Evolutionary conservation across 306 rosid genomes (phyloP).

Genomic region (Pyrus betulifolia): DNA sequence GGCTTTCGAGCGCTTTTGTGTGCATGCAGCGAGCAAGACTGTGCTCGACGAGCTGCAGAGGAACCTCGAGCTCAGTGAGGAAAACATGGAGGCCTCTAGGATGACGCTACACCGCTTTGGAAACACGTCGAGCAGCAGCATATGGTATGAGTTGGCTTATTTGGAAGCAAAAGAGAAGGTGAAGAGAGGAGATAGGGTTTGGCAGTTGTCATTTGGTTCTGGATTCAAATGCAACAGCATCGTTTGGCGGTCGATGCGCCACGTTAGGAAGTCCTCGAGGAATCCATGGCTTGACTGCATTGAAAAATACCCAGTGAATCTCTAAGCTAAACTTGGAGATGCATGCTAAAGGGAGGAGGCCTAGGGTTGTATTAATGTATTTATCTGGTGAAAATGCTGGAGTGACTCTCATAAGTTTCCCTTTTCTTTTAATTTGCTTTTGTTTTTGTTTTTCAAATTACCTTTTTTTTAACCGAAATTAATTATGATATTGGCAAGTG

Average conservation of each 20-base stretch:
- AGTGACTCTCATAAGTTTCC: not conserved
- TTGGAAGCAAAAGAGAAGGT: conserved; percentile 83
- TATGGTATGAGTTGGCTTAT: conserved; percentile 91
- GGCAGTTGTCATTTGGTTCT: conserved; percentile 93
- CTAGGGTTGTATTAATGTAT: not conserved
- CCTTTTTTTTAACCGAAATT: not conserved
- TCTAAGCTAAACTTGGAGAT: not conserved
- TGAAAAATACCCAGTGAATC: conserved; percentile 45
- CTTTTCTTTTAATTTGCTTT: not conserved
- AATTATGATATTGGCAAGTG: not conserved
- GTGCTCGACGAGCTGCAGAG: conserved; percentile 81
- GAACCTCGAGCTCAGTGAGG: conserved; percentile 73
- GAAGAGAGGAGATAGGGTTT: conserved; percentile 71
- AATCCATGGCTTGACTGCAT: conserved; percentile 87
- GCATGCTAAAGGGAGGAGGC: not conserved
- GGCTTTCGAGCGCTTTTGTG: conserved; percentile 90
- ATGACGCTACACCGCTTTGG: conserved; percentile 89
- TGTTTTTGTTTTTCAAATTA: not conserved
- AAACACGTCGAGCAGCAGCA: conserved; percentile 92
- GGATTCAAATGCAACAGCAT: conserved; percentile 91
- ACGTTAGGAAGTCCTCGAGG: conserved; percentile 44
- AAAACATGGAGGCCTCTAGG: conserved; percentile 78
- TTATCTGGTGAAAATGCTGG: not conserved
- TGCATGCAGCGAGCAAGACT: conserved; percentile 76
- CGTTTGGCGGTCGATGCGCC: conserved; percentile 72